Conservation (phyloP, 108 stramenopile species). For the Nitzschia inconspicua region DNA sequence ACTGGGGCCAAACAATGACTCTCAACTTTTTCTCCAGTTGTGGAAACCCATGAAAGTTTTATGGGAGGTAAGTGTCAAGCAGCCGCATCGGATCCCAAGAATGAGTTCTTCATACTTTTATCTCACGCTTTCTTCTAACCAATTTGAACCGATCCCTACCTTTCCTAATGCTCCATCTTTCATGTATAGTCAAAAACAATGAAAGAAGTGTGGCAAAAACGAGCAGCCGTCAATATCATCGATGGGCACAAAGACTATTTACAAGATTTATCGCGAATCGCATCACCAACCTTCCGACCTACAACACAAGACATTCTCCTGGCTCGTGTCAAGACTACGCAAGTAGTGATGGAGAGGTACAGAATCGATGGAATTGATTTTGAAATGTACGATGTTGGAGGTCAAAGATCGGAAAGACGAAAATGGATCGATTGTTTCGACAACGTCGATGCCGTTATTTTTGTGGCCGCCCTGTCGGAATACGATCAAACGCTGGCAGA, state of each 20-base stretch:
- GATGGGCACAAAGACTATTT: constrained; percentile 89
- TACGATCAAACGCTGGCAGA: constrained; percentile 97
- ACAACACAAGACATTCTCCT: constrained; percentile 92
- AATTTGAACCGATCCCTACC: neutral
- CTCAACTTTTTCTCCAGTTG: constrained; percentile 77
- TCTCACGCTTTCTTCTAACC: too few species aligned
- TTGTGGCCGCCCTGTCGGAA: constrained; percentile 95
- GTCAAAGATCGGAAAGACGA: constrained; percentile 84
- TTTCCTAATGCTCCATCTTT: neutral
- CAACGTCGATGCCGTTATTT: constrained; percentile 97
- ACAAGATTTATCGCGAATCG: constrained; percentile 73
- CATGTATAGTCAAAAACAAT: constrained; percentile 47
- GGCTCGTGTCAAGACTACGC: constrained; percentile 95
- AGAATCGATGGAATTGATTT: constrained; percentile 87
- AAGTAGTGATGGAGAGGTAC: constrained; percentile 89
- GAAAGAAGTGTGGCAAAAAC: constrained; percentile 77
- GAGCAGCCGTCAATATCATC: constrained; percentile 74
- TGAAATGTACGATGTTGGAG: constrained; percentile 95
- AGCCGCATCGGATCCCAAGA: neutral
- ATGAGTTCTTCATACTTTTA: neutral
- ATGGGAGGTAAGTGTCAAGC: constrained; percentile 72
- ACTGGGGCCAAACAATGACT: constrained; percentile 77
- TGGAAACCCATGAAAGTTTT: constrained; percentile 71
- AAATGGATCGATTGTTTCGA: constrained; percentile 97
- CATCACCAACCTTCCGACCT: constrained; percentile 74